Evolutionary conservation across 805 yeast species (phyloP).

Genomic region (Saturnispora gosingensis): DNA sequence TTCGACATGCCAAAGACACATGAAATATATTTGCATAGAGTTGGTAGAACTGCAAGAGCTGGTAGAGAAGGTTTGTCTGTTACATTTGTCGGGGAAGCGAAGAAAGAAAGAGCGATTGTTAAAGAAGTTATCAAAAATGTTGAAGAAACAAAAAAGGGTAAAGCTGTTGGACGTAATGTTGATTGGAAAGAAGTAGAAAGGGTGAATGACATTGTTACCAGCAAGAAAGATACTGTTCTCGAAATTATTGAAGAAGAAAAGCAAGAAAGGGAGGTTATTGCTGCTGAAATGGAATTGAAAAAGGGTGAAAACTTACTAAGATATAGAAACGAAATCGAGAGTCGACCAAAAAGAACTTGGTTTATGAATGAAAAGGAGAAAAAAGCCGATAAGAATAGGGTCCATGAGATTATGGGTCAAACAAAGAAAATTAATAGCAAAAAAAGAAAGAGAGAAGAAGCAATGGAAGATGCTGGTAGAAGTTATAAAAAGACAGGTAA

Average conservation of each 20-base stretch:
- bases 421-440: slow-evolving; percentile 50
- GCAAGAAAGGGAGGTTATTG: slow-evolving; percentile 72
- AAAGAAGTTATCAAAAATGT: slow-evolving; percentile 76
- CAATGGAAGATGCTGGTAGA: slow-evolving; percentile 45
- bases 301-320: slow-evolving; percentile 79
- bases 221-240: slow-evolving; percentile 50
- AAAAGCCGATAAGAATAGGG: slow-evolving; percentile 30
- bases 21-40: slow-evolving; percentile 91
- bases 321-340: slow-evolving; percentile 70
- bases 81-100: slow-evolving; percentile 86
- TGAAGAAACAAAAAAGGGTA: slow-evolving; percentile 36
- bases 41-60: slow-evolving; percentile 99
- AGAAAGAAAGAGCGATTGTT: slow-evolving; percentile 85
- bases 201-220: slow-evolving; percentile 50
- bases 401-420: slow-evolving; percentile 27
- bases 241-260: slow-evolving; percentile 85
- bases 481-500: slow-evolving; percentile 71
- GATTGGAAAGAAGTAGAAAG: slow-evolving; percentile 81
- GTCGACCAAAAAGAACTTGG: slow-evolving; percentile 97
- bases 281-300: slow-evolving; percentile 84
- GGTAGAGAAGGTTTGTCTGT: slow-evolving; percentile 93
- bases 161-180: slow-evolving; percentile 83
- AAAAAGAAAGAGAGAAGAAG: slow-evolving; percentile 61
- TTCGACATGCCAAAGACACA: slow-evolving; percentile 92
- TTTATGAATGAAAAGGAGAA: slow-evolving; percentile 60